Percentiles rank a stretch among this genome's conserved stretches.
Evolutionary conservation across 1,284 basidiomycete species (phyloP).

Genomic region (Fistulinella cinereoalba): DNA sequence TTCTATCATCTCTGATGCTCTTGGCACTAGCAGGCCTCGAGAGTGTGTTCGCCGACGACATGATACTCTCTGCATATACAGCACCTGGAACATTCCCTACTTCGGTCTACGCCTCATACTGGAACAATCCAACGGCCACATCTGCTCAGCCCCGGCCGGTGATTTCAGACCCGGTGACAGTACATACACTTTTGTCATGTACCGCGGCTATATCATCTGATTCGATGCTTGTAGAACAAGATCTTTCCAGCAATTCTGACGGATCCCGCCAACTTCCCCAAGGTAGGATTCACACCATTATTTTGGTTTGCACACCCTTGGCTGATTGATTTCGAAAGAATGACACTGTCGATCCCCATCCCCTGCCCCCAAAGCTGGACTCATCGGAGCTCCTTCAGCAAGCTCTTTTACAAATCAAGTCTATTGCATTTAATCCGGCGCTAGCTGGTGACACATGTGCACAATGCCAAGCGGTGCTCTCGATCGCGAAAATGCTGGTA

Average conservation of each 20-base stretch:
- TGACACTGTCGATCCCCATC: conserved; percentile 60
- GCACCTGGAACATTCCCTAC: conserved; percentile 63
- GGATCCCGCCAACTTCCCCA: conserved; percentile 55
- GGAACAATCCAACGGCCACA: conserved; percentile 66
- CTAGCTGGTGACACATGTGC: conserved; percentile 53
- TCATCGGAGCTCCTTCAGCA: conserved; percentile 43
- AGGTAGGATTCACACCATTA: conserved; percentile 23
- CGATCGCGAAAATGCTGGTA: conserved; percentile 61
- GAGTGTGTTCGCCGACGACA: conserved; percentile 10
- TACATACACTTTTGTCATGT: conserved; percentile 34
- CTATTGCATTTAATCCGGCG: conserved; percentile 47
- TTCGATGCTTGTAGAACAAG: conserved; percentile 39
- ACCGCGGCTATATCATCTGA: conserved; percentile 1
- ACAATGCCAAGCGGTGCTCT: conserved; percentile 59
- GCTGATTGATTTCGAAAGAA: conserved; percentile 31
- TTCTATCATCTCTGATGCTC: conserved; percentile 7
- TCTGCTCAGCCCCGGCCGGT: conserved; percentile 65
- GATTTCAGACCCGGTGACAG: conserved; percentile 62
- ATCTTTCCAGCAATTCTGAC: conserved; percentile 57
- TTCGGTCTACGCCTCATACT: conserved; percentile 56
- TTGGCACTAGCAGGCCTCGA: conserved; percentile 10
- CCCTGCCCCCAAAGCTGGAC: conserved; percentile 53
- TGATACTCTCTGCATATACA: conserved; percentile 43
- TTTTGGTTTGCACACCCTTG: not conserved
- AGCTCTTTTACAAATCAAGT: conserved; percentile 51